Evolutionary conservation across 176 grass and related monocot genomes (phyloP).

Genomic region (Urochloa ruziziensis): DNA sequence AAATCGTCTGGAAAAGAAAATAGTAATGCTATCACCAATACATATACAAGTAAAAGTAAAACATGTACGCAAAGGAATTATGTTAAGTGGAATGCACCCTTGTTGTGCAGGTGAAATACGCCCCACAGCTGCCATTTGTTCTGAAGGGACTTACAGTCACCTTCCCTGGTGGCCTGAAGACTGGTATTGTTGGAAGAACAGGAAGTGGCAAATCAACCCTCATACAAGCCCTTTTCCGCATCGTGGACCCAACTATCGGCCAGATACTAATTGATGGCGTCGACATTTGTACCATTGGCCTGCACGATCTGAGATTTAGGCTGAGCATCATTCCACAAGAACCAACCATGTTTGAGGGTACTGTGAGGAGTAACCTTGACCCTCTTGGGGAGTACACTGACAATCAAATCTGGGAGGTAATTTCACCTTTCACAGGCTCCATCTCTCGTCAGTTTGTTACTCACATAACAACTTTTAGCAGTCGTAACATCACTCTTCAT

Average conservation of each 20-base stretch:
- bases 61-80: neutral
- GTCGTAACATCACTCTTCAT: neutral
- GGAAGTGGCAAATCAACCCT: conserved; percentile 93
- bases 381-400: conserved; percentile 81
- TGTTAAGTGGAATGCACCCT: neutral
- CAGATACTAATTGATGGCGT: conserved; percentile 69
- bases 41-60: neutral
- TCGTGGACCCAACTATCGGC: conserved; percentile 74
- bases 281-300: conserved; percentile 76
- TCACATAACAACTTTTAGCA: neutral
- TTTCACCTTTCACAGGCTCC: neutral
- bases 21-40: neutral
- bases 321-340: conserved; percentile 96
- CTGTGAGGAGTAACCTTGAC: conserved; percentile 85
- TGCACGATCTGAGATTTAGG: conserved; percentile 86
- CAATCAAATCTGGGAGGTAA: conserved; percentile 84
- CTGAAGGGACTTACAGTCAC: conserved; percentile 69
- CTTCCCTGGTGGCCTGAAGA: conserved; percentile 77
- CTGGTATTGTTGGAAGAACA: conserved; percentile 88
- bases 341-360: conserved; percentile 89
- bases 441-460: neutral
- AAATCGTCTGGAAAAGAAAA: neutral
- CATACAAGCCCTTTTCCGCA: conserved; percentile 83
- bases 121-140: conserved; percentile 70
- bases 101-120: conserved; percentile 68